Conservation (phyloP, 1,284 basidiomycete genomes). For the Ustilago curta region DNA sequence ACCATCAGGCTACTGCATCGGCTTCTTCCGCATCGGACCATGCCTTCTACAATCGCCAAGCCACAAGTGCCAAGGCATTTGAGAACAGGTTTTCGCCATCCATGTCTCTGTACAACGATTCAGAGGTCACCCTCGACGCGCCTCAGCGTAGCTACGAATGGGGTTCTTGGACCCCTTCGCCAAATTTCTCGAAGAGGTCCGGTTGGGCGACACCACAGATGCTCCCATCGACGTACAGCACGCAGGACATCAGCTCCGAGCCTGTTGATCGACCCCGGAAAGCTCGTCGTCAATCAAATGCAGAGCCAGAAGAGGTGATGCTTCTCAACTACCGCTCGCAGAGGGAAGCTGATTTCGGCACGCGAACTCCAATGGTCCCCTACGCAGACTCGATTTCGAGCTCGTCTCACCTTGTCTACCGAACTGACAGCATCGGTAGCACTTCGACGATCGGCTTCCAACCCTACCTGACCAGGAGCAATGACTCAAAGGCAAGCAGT, state of each 20-base stretch:
- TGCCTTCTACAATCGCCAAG: no score
- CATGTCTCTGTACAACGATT: background rate
- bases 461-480: constrained; percentile 1
- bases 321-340: background rate
- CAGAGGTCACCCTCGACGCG: background rate
- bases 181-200: background rate
- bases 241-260: constrained; percentile 6
- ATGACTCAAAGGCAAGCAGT: constrained; percentile 1
- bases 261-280: background rate
- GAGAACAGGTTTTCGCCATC: background rate
- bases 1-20: background rate
- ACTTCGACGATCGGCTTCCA: constrained; percentile 5
- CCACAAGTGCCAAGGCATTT: background rate
- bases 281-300: background rate
- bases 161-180: background rate
- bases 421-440: constrained; percentile 1
- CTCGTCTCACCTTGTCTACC: background rate
- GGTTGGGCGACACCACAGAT: background rate
- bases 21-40: background rate
- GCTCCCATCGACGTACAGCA: constrained; percentile 3
- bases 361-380: background rate
- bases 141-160: background rate
- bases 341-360: background rate
- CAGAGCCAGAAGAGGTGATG: constrained; percentile 1
- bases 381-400: background rate